These are phyloP conservation scores for Reutealis trisperma DNA, from an alignment of 345 rosid species.

Conservation along the genomic window DNA sequence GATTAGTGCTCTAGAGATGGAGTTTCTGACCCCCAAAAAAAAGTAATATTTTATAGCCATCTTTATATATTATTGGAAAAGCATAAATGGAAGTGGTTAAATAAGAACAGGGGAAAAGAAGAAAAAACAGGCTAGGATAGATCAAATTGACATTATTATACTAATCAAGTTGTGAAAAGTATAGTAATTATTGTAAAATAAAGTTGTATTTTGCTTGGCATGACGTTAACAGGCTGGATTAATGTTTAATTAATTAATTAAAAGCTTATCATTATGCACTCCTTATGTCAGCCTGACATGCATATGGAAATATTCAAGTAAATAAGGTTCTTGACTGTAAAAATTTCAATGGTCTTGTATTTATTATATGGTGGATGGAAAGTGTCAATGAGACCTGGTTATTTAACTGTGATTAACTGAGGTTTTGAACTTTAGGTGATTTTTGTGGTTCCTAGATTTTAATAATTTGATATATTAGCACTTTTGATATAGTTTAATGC, in stretches of 20 bases:
- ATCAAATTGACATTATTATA: constrained; percentile 10
- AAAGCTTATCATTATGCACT: background rate
- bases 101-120: background rate
- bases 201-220: constrained; percentile 13
- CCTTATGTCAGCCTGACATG: constrained; percentile 7
- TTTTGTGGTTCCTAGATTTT: background rate
- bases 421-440: too few species aligned
- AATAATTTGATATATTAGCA: too few species aligned
- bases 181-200: background rate
- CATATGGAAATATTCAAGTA: background rate
- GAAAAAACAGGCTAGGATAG: background rate
- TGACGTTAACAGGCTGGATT: background rate
- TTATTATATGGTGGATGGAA: background rate
- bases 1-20: background rate
- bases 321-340: too few species aligned
- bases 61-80: background rate
- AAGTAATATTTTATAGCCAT: background rate
- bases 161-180: background rate
- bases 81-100: constrained; percentile 27
- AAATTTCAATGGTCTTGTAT: too few species aligned
- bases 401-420: too few species aligned
- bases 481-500: too few species aligned
- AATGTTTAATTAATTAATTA: background rate
- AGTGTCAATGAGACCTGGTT: background rate
- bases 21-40: background rate